These are phyloP conservation scores for Suhomyces yuchorum DNA, from an alignment of 1,139 yeast species.

Conservation along the genomic window DNA sequence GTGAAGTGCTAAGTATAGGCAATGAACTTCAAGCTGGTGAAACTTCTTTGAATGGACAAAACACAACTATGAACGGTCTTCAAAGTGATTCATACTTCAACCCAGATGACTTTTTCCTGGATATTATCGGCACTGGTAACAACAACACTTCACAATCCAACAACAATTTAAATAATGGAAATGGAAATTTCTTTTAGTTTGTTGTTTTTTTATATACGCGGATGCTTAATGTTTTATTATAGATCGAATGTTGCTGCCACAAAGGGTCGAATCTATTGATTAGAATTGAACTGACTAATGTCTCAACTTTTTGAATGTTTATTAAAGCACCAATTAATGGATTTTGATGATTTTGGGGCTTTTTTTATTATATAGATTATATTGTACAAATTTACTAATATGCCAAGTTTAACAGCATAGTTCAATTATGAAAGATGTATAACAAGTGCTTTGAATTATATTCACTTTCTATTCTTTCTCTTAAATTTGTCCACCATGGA, in stretches of 20 bases:
- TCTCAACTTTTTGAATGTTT: slow-evolving; percentile 4
- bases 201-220: not conserved
- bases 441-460: not conserved
- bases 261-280: slow-evolving; percentile 5
- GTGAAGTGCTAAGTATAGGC: not conserved
- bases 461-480: slow-evolving; percentile 15
- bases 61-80: not conserved
- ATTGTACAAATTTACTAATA: slow-evolving; percentile 5
- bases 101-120: slow-evolving; percentile 24
- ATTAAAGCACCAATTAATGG: slow-evolving; percentile 3
- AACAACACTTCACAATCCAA: slow-evolving; percentile 8
- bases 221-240: slow-evolving; percentile 5
- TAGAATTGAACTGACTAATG: slow-evolving; percentile 2
- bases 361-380: slow-evolving; percentile 1
- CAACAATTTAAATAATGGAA: slow-evolving; percentile 8
- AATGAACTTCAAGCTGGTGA: not conserved
- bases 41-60: not conserved
- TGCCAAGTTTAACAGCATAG: not conserved
- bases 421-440: not conserved
- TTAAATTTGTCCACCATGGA: slow-evolving; percentile 32
- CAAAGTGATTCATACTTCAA: slow-evolving; percentile 15
- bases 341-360: not conserved
- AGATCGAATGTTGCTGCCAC: slow-evolving; percentile 2
- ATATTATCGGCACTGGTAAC: slow-evolving; percentile 16
- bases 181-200: slow-evolving; percentile 6